These are phyloP conservation scores for Effrenium voratum DNA, from an alignment of 73 alveolate species.

Conservation along the genomic window DNA sequence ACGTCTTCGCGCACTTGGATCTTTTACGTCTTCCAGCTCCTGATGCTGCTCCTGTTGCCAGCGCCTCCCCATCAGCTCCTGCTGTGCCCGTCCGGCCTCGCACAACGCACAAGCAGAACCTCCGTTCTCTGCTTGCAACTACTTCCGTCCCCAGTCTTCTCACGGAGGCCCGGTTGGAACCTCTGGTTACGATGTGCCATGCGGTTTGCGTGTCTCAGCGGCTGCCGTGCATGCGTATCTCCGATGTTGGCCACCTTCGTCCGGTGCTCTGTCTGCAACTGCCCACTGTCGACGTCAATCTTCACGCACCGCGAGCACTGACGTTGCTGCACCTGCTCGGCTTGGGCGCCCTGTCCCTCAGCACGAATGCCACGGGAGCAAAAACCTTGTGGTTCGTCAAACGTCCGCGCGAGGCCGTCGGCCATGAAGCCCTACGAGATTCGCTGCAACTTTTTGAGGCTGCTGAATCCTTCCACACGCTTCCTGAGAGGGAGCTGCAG, in stretches of 20 bases:
- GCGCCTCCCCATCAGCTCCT: not conserved
- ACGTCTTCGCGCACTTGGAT: not conserved
- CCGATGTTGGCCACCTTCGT: not conserved
- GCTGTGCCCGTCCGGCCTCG: not conserved
- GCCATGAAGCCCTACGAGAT: too few species aligned
- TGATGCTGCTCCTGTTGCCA: not conserved
- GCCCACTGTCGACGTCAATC: not conserved
- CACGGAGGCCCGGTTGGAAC: too few species aligned
- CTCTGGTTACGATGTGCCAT: too few species aligned
- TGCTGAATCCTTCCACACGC: too few species aligned
- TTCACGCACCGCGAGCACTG: not conserved
- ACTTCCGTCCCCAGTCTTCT: too few species aligned
- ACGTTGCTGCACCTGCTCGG: not conserved
- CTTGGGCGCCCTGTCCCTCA: not conserved
- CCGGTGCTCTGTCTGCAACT: not conserved
- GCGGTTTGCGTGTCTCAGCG: too few species aligned
- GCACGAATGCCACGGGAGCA: not conserved
- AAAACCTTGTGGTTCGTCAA: not conserved
- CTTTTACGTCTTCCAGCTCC: not conserved
- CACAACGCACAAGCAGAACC: too few species aligned
- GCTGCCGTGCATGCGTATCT: not conserved
- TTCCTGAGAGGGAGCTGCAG: too few species aligned
- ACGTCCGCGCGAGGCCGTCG: not conserved
- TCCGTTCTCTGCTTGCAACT: too few species aligned
- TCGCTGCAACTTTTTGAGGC: too few species aligned